Evolutionary conservation across 768 basidiomycete genomes (phyloP), one percentile per base, ranked within the genome.

Genomic region (Pisolithus tinctorius): DNA sequence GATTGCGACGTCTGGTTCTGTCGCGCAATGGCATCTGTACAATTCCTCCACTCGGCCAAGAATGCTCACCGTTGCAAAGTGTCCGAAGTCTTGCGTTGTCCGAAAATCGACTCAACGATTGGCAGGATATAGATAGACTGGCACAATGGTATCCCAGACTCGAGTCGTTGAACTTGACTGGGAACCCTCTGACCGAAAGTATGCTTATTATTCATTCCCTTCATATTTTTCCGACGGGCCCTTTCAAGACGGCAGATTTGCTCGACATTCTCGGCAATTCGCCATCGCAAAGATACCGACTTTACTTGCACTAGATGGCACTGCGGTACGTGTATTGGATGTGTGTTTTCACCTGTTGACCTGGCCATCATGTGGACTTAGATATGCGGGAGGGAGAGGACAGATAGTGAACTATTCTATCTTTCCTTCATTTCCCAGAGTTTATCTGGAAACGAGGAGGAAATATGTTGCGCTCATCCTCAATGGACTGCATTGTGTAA

Each of bases 321-420:
- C 82, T 45, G 56, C 60, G 58, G 87, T 87, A 64, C 59, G 83
- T 71, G 51, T 52, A 29, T 37, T 38, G 38, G 17, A 27, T n/a
- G 53, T 46, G 50, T 27, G 44, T 30, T 43, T 53, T 42, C 47
- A 37, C 45, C 41, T 31, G 47, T 58, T 63, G 36, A 61, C 23
- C 45, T 38, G 42, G 41, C 36, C 44, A 16, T 9, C 49, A 54
- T 56, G 34, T 34, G 3, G 13, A 11, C 34, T 34, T 34, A 93
- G 88, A 79, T 93, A 42, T 79, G 84, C 8, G 56, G 63, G 8
- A 81, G 76, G 56, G 88, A 93, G 63, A 77, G 92, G 38, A 71
- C 68, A n/a, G 92, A 94, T 60, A 80, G 82, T 45, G 92, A 95
- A 66, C 63, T 90, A 25, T 88, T 88, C 63, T 95, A 93, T 68